Conservation (phyloP, 2,329 filamentous ascomycete genomes). For the Sporothrix mexicana region DNA sequence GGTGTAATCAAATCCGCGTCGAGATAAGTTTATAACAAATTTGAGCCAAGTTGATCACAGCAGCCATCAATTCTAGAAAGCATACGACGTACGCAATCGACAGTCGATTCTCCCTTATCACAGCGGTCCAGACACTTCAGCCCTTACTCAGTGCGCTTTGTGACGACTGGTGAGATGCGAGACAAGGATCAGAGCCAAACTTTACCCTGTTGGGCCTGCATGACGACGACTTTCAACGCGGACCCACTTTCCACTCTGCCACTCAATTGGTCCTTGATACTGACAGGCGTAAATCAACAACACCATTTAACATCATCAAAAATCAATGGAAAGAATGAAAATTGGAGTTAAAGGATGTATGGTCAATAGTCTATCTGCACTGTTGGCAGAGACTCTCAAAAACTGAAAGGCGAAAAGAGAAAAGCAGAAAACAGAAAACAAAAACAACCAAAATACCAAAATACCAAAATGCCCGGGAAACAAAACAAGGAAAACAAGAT, state of each 20-base stretch:
- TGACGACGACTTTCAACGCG: constrained; percentile 15
- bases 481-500: background rate
- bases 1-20: background rate
- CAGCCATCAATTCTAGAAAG: background rate
- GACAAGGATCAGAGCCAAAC: background rate
- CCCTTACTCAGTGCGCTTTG: no score
- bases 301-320: background rate
- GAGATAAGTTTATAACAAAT: background rate
- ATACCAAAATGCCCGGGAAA: background rate
- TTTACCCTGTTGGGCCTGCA: constrained; percentile 15
- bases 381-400: background rate
- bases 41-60: background rate
- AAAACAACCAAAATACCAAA: background rate
- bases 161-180: background rate
- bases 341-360: background rate
- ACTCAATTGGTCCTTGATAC: background rate
- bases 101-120: background rate
- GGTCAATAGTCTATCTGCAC: background rate
- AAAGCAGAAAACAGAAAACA: background rate
- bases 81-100: constrained; percentile 25
- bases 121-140: background rate
- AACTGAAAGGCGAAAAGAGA: background rate
- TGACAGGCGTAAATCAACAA: background rate
- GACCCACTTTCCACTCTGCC: background rate
- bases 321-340: background rate